Percentiles rank a stretch among this genome's conserved stretches.
phyloP scores from a whole-genome alignment of 495 filamentous ascomycete species.

The Hypoxylon trugodes region DNA sequence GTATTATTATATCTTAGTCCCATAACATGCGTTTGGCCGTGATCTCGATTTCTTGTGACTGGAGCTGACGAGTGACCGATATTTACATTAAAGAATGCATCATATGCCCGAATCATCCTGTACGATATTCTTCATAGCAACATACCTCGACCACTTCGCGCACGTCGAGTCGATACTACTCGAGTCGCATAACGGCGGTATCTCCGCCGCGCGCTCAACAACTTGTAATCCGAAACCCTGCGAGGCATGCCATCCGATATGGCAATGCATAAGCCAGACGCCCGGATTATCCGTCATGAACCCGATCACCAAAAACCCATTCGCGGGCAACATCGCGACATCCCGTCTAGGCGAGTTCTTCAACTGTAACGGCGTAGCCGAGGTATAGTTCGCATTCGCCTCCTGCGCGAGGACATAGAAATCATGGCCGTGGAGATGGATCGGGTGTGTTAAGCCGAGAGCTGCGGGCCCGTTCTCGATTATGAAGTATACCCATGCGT shows the following conservation, averaged over 20 bases:
- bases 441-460: conserved; percentile 53
- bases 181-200: conserved; percentile 37
- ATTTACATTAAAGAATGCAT: neutral
- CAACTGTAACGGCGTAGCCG: conserved; percentile 12
- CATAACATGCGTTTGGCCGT: neutral
- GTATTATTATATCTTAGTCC: neutral
- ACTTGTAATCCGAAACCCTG: conserved; percentile 58
- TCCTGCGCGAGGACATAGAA: conserved; percentile 65
- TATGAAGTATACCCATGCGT: conserved; percentile 62
- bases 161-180: conserved; percentile 43
- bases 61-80: neutral
- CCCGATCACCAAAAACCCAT: conserved; percentile 42
- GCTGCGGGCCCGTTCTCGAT: conserved; percentile 59
- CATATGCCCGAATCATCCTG: conserved; percentile 26
- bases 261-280: conserved; percentile 57
- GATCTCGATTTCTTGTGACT: neutral
- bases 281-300: conserved; percentile 48
- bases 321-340: conserved; percentile 49
- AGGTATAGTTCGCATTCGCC: conserved; percentile 38
- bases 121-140: neutral
- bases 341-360: conserved; percentile 46
- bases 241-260: conserved; percentile 62
- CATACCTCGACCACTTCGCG: conserved; percentile 45
- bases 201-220: conserved; percentile 51
- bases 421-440: conserved; percentile 68